These are phyloP conservation scores for Candida ipomoeae DNA, from an alignment of 805 yeast genomes.

Conservation along the genomic window DNA sequence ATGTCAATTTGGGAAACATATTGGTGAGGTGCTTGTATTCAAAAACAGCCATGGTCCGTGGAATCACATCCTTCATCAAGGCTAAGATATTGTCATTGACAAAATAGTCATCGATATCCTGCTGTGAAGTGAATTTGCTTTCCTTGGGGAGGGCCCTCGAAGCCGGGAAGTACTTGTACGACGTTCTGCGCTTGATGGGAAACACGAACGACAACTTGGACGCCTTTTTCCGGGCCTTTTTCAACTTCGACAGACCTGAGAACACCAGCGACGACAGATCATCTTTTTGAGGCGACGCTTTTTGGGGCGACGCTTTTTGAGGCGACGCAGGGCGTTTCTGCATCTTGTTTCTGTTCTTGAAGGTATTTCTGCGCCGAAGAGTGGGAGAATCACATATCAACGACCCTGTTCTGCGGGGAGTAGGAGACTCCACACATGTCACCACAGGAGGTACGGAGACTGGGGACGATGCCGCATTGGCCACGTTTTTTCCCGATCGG, in stretches of 20 bases:
- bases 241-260: conserved; percentile 6
- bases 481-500: conserved; percentile 8
- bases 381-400: conserved; percentile 30
- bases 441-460: conserved; percentile 11
- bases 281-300: conserved; percentile 1
- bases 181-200: conserved; percentile 33
- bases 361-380: conserved; percentile 27
- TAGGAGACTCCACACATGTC: conserved; percentile 8
- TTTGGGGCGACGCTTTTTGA: neutral
- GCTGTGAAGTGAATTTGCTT: conserved; percentile 17
- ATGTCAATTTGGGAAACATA: conserved; percentile 12
- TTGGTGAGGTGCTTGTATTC: conserved; percentile 17
- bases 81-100: conserved; percentile 17
- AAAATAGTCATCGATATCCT: conserved; percentile 18
- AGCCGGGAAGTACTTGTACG: conserved; percentile 25
- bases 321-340: conserved; percentile 15
- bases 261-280: conserved; percentile 8
- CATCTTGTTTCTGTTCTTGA: conserved; percentile 28
- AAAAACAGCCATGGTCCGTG: conserved; percentile 25
- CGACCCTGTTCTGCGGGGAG: conserved; percentile 23
- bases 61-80: conserved; percentile 28
- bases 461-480: neutral
- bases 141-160: conserved; percentile 15
- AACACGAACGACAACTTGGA: conserved; percentile 22
- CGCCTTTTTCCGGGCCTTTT: neutral